Conservation (phyloP, 78 protist genomes). For the Dictyostelium intermedium region DNA sequence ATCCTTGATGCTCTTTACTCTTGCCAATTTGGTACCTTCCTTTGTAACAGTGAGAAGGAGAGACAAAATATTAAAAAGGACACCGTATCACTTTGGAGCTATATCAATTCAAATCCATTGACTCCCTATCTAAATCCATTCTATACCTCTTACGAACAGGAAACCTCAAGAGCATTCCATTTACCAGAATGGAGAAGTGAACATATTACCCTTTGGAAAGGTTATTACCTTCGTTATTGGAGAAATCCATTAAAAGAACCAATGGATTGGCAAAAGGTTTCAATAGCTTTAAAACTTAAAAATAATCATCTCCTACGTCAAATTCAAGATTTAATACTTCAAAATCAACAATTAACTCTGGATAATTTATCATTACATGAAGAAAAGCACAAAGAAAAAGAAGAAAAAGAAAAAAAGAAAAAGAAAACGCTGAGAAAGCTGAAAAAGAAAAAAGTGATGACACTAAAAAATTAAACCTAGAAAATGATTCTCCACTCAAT, state of each 20-base stretch:
- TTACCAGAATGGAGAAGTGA: constrained; percentile 55
- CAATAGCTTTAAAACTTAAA: constrained; percentile 1
- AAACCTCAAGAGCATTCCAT: not conserved
- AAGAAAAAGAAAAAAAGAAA: not conserved
- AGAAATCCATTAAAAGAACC: constrained; percentile 58
- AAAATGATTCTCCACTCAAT: not conserved
- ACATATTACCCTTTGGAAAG: constrained; percentile 52
- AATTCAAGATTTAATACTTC: not conserved
- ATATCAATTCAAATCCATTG: not conserved
- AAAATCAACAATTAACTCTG: not conserved
- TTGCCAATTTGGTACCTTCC: constrained; percentile 91
- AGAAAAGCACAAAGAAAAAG: not conserved
- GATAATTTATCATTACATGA: not conserved
- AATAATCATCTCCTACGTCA: not conserved
- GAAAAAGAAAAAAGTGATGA: not conserved
- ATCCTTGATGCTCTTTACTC: constrained; percentile 46
- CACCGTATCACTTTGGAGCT: constrained; percentile 76
- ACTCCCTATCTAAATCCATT: constrained; percentile 41
- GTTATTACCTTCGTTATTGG: constrained; percentile 49
- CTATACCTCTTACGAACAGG: not conserved
- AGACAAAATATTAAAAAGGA: constrained; percentile 19
- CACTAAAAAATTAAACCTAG: not conserved
- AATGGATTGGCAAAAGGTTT: constrained; percentile 25
- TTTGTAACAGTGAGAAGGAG: constrained; percentile 82
- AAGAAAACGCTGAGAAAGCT: not conserved